Base-by-base conservation (phyloP, 1,139 yeast species). In the Torulaspora pretoriensis region DNA sequence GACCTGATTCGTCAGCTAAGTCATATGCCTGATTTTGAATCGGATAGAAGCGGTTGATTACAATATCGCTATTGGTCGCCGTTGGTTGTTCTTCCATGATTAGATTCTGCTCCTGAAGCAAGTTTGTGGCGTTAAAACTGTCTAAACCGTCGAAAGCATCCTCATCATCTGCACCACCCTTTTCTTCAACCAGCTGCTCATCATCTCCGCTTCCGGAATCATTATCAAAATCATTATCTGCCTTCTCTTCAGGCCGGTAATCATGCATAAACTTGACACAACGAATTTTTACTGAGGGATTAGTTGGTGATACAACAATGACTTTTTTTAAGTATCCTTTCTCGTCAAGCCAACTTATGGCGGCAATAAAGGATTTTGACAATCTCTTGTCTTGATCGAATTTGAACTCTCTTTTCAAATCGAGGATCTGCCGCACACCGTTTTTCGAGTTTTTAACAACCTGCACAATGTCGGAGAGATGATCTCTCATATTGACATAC, bases 361-460 rank as follows among this genome's bases (percentile, higher is more conserved):
- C 71, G 2, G 79, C 69, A 23, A 78, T 70, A 55, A 80, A 81
- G 24, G 74, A 71, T 43, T 76, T 75, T 10, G 74, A 67, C 1
- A 73, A 63, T 5, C 76, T 69, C 24, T 58, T 62, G 4, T 69
- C 69, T 38, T 69, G 68, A 46, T 75, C 78, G 59, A 81, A 72
- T 25, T 77, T 78, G 35, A 86, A 61, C 57, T 85, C 87, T 34
- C 74, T 68, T 53, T 78, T 77, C 51, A 87, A 68, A 63, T 86
- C 95, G 22, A 71, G 66, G 36, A 80, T 73, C 22, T 84, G 82
- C 33, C 95, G 73, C 16, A 86, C 70, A 2, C 80, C 77, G 56
- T 83, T 79, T 29, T 86, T 84, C 0, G 95, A 90, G 1, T 65
- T 63, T 51, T 80, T 80, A 10, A 83, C 72, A 8, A 79, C 72